These are phyloP conservation scores for Sanguinoderma infundibulare DNA, from an alignment of 1,284 basidiomycete genomes.

Conservation along the genomic window DNA sequence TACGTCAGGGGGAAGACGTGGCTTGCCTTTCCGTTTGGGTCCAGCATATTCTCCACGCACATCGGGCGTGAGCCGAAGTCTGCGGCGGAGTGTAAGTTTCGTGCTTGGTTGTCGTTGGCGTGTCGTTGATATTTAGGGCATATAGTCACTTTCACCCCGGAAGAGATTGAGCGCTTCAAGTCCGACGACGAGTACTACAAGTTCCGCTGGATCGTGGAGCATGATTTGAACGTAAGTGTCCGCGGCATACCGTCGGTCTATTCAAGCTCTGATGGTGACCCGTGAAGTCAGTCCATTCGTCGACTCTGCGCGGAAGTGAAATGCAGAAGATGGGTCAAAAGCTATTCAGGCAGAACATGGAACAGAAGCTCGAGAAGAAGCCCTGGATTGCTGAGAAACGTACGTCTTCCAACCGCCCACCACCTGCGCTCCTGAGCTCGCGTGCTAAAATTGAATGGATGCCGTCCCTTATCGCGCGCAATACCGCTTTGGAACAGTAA, in stretches of 20 bases:
- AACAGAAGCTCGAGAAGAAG: constrained; percentile 53
- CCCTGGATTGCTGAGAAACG: constrained; percentile 63
- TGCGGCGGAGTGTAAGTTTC: constrained; percentile 48
- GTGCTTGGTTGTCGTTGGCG: not conserved
- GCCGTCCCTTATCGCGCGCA: not conserved
- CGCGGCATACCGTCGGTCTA: not conserved
- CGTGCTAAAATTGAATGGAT: not conserved
- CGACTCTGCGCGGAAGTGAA: constrained; percentile 48
- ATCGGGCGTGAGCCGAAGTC: constrained; percentile 39
- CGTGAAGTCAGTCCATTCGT: constrained; percentile 48
- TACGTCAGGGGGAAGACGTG: constrained; percentile 68
- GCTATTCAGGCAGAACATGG: constrained; percentile 53
- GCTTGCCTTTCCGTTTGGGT: constrained; percentile 56
- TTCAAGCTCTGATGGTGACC: not conserved
- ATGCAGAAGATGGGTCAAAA: constrained; percentile 45
- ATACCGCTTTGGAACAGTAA: no score
- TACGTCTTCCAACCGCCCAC: constrained; percentile 32
- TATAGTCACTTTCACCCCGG: constrained; percentile 54
- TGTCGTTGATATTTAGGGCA: not conserved
- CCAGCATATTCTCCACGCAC: constrained; percentile 43
- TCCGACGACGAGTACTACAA: constrained; percentile 51
- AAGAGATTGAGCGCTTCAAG: constrained; percentile 54
- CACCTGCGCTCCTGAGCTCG: not conserved
- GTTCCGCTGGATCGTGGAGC: constrained; percentile 56
- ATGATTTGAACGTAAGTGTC: constrained; percentile 52